Conservation (phyloP, 139 green algal genomes). For the Chlorella sp. region DNA sequence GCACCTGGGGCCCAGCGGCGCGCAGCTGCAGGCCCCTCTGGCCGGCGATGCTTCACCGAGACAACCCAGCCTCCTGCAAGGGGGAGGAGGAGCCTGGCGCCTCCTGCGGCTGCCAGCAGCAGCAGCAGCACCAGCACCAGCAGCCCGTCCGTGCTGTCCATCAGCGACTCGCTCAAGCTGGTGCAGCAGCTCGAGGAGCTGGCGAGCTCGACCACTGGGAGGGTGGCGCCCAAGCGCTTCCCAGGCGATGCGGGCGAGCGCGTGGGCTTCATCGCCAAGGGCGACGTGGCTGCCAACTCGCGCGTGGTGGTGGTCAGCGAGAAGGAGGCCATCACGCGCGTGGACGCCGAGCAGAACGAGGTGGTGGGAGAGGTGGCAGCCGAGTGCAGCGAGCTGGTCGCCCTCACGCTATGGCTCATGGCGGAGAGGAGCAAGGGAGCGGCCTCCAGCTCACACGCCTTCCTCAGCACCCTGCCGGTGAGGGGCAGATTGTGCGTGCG, state of each 20-base stretch:
- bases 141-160: slow-evolving; percentile 92
- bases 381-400: slow-evolving; percentile 68
- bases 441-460: slow-evolving; percentile 6
- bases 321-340: slow-evolving; percentile 59
- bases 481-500: neutral
- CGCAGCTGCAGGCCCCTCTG: too few species aligned
- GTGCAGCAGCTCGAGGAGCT: neutral
- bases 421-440: slow-evolving; percentile 52
- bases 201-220: neutral
- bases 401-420: slow-evolving; percentile 83
- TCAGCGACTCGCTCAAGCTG: slow-evolving; percentile 12
- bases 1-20: too few species aligned
- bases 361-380: slow-evolving; percentile 49
- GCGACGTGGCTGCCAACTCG: neutral
- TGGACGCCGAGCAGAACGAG: slow-evolving; percentile 67
- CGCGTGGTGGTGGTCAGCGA: slow-evolving; percentile 48
- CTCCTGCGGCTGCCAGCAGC: too few species aligned
- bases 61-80: too few species aligned
- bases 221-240: slow-evolving; percentile 13
- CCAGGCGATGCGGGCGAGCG: slow-evolving; percentile 12
- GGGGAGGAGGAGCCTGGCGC: too few species aligned
- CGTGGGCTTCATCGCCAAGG: slow-evolving; percentile 9
- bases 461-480: slow-evolving; percentile 48
- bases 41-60: too few species aligned
- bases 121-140: slow-evolving; percentile 98